Evolutionary conservation across 169 alveolate genomes (phyloP), one percentile per base, ranked within the genome.

Genomic region (Theileria parva): DNA sequence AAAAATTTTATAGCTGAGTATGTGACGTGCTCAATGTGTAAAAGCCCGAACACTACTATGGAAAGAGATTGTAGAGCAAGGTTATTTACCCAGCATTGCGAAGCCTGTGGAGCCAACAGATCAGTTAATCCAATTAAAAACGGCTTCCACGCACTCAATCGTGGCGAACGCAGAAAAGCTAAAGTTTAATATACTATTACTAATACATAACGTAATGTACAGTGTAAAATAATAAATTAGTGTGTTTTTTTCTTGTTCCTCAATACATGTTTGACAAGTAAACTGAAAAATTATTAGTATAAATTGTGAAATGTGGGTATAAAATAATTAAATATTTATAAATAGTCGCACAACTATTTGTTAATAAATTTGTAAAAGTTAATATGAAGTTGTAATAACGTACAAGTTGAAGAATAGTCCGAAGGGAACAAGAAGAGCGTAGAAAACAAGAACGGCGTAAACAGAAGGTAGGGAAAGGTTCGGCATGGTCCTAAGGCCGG

Each of bases 11-110:
- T 86, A 92, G 88, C 96, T 73, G 98, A 95, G 74, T 96, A 96
- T 87, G 99, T 96, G 13, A 96, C 97, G 55, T 96, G 99, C 64
- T 93, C 93, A 34, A 96, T 95, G 96, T 96, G 99, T 81, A 96
- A 96, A 86, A 86, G 95, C 60, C 96, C 97, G 34, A 91, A 95
- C 75, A 96, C 99, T 13, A 88, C 95, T 61, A 81, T 96, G 91
- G 97, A 92, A 61, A 86, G 95, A 53, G 98, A 96, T 86, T 86
- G 95, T 34, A 67, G 96, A 32, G 96, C 98, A 21, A 86, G 99
- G 37, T 90, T 95, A 39, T 94, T 93, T 79, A 94, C 93, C 25
- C 94, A 94, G 80, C 95, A 91, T 71, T 96, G 99, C 80, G 95
- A 92, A 64, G 96, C 96, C 21, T 96, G 99, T 66, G 98, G 98